Percentiles rank a stretch among this genome's conserved stretches.
Evolutionary conservation across 2,329 filamentous ascomycete genomes (phyloP).

Genomic region (Microascus cirrosus): DNA sequence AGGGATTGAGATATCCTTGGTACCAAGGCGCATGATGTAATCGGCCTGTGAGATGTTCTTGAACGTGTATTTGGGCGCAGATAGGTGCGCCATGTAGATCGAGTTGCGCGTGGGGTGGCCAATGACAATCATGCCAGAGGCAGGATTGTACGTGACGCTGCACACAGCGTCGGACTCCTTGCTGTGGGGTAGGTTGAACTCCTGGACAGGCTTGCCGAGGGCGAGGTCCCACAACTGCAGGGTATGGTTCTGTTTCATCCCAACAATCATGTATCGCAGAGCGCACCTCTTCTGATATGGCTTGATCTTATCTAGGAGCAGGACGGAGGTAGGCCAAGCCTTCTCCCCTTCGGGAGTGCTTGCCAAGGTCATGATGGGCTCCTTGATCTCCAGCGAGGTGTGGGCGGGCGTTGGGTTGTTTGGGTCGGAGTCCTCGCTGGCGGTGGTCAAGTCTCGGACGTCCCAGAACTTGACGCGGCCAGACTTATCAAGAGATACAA

Average conservation of each 20-base stretch:
- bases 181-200: slow-evolving; percentile 90
- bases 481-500: slow-evolving; percentile 93
- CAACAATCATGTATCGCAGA: slow-evolving; percentile 88
- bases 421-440: slow-evolving; percentile 37
- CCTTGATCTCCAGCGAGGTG: slow-evolving; percentile 64
- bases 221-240: slow-evolving; percentile 97
- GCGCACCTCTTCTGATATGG: slow-evolving; percentile 86
- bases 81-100: slow-evolving; percentile 92
- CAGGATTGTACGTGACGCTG: slow-evolving; percentile 88
- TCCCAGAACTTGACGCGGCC: slow-evolving; percentile 98
- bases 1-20: slow-evolving; percentile 61
- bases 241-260: slow-evolving; percentile 98
- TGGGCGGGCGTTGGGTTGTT: slow-evolving; percentile 41
- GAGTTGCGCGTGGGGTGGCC: slow-evolving; percentile 96
- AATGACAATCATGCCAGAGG: slow-evolving; percentile 85
- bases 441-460: slow-evolving; percentile 62
- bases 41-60: slow-evolving; percentile 75
- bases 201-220: slow-evolving; percentile 88
- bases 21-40: slow-evolving; percentile 69
- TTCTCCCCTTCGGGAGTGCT: slow-evolving; percentile 85
- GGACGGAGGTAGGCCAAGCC: slow-evolving; percentile 90
- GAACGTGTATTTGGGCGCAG: slow-evolving; percentile 84
- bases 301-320: slow-evolving; percentile 91
- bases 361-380: slow-evolving; percentile 75
- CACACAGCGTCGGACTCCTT: slow-evolving; percentile 97